phyloP scores from a whole-genome alignment of 1,139 yeast genomes.

The Kluyveromyces sp. region DNA sequence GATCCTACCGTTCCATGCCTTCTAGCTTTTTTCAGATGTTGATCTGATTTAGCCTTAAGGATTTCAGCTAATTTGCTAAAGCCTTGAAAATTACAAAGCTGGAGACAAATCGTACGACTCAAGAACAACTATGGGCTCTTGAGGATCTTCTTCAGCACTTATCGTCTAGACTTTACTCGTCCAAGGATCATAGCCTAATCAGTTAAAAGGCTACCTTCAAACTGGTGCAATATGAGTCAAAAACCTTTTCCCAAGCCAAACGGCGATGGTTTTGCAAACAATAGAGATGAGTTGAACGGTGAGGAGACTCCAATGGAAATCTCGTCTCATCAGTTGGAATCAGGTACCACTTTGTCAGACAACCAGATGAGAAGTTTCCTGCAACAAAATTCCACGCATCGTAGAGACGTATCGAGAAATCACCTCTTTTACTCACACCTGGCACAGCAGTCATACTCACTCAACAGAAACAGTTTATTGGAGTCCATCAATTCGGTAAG shows the following conservation, averaged over 20 bases:
- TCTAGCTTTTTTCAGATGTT: neutral
- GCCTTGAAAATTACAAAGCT: neutral
- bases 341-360: conserved; percentile 1
- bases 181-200: neutral
- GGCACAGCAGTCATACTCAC: conserved; percentile 30
- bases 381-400: conserved; percentile 12
- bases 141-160: neutral
- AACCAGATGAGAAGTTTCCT: conserved; percentile 3
- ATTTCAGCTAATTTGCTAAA: neutral
- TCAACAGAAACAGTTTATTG: conserved; percentile 24
- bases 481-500: conserved; percentile 20
- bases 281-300: neutral
- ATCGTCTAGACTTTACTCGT: too few species aligned
- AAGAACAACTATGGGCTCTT: neutral
- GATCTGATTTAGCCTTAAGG: neutral
- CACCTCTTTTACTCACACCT: conserved; percentile 24
- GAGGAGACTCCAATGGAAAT: conserved; percentile 6
- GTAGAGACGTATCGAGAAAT: conserved; percentile 18
- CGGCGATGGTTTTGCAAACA: neutral
- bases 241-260: neutral
- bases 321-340: conserved; percentile 2
- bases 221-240: neutral
- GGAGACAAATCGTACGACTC: neutral
- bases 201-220: neutral
- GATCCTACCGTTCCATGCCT: too few species aligned